Evolutionary conservation across 2,329 filamentous ascomycete genomes (phyloP), one percentile per base, ranked within the genome.

Genomic region (Sporothrix brunneoviolacea): DNA sequence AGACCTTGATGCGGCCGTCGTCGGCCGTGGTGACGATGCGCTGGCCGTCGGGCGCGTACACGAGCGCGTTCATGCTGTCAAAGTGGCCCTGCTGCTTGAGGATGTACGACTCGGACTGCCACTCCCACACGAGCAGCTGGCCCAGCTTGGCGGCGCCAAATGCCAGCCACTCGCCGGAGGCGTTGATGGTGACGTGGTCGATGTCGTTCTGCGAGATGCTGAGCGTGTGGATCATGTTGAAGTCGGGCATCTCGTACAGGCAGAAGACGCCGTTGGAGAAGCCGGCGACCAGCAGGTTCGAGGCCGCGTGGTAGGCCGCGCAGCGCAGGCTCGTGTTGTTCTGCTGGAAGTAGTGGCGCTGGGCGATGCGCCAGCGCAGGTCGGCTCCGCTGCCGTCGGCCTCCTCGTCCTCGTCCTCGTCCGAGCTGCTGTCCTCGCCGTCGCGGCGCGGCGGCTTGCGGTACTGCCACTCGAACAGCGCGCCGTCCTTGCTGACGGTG

Each of bases 101-200:
- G 52, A 98, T 94, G 67, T 98, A 98, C 6, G 91, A 97, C 68
- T 98, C 94, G 0, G 93, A 98, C 65, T 97, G 91, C 91, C 94
- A 98, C 66, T 98, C 93, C 93, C 93, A 98, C 4, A 98, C 93
- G 4, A 98, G 72, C n/a, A 98, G 75, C 64, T 98, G 93, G 1
- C 94, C 94, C 5, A 95, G 77, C 61, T 94, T 94, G 2, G 93
- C 95, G 0, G 94, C 93, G 13, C 91, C 93, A 65, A 98, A 96
- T 0, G 94, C 94, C 19, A 98, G 73, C 93, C 93, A 98, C 70
- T 97, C 91, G 47, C 93, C 93, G 28, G 85, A 88, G 65, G 88
- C 86, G 70, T 97, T 98, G 63, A 96, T 89, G 0, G 90, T 88
- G 50, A 97, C 88, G 61, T 87, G 90, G 64, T 97, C 91, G 55